A percentile compares a stretch with the other conserved stretches of the same genome.
Evolutionary conservation across 2,329 filamentous ascomycete genomes (phyloP).

Genomic region (Fusarium circinatum): DNA sequence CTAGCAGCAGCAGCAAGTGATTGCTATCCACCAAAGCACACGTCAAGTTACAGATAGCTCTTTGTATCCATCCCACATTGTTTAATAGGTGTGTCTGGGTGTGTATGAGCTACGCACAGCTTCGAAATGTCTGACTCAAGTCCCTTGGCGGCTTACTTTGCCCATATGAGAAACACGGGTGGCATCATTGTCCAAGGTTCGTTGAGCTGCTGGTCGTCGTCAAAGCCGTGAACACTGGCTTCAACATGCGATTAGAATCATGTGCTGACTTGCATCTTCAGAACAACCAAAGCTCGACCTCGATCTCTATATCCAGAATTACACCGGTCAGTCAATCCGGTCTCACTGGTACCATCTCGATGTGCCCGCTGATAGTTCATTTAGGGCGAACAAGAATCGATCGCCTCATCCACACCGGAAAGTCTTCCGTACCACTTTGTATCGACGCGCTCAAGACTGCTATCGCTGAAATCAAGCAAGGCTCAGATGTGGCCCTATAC

Average conservation of each 20-base stretch:
- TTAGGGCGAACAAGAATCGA: constrained; percentile 83
- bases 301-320: constrained; percentile 90
- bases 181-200: constrained; percentile 61
- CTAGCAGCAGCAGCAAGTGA: constrained; percentile 3
- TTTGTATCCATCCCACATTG: constrained; percentile 10
- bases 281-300: constrained; percentile 90
- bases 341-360: background rate
- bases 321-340: constrained; percentile 69
- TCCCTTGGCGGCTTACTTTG: constrained; percentile 56
- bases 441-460: constrained; percentile 84
- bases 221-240: background rate
- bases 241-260: background rate
- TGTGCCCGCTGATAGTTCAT: constrained; percentile 13
- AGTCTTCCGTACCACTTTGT: constrained; percentile 77
- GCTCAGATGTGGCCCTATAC: constrained; percentile 79
- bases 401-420: constrained; percentile 84
- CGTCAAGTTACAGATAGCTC: constrained; percentile 38
- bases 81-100: background rate
- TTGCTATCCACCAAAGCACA: constrained; percentile 29
- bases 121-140: constrained; percentile 52
- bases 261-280: constrained; percentile 48
- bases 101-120: background rate
- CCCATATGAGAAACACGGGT: constrained; percentile 58
- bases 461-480: constrained; percentile 77
- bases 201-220: constrained; percentile 9